Conservation (phyloP, 345 rosid genomes). For the Anacardium occidentale region DNA sequence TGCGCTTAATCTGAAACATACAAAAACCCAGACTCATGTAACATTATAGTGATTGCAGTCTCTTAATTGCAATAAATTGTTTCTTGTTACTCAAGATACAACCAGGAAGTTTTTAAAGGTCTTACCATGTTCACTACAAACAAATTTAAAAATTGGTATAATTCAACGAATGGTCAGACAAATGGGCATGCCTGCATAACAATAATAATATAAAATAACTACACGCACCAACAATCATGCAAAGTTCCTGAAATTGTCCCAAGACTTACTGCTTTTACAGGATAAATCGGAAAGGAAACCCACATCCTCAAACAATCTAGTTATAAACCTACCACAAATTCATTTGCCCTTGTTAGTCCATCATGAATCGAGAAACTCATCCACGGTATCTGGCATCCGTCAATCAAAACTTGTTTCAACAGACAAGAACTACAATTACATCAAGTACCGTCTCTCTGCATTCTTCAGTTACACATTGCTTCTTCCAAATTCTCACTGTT, state of each 20-base stretch:
- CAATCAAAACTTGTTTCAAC: conserved; percentile 22
- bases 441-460: conserved; percentile 5
- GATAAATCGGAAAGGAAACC: conserved; percentile 4
- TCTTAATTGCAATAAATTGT: neutral
- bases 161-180: conserved; percentile 12
- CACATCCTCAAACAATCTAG: neutral
- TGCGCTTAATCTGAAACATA: no score
- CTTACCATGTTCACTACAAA: neutral
- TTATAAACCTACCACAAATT: no score
- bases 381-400: conserved; percentile 7
- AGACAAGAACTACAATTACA: conserved; percentile 22
- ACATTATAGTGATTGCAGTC: no score
- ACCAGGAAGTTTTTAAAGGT: neutral
- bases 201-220: neutral
- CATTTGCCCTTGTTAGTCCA: conserved; percentile 16
- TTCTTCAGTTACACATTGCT: conserved; percentile 16
- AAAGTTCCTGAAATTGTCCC: conserved; percentile 5
- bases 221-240: neutral
- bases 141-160: neutral
- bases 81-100: no score
- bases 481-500: neutral
- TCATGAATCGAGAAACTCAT: conserved; percentile 11
- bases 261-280: neutral
- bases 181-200: neutral
- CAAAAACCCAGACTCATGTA: no score